Conservation (phyloP, 257 asterid genomes). For the Solanum arcanum region DNA sequence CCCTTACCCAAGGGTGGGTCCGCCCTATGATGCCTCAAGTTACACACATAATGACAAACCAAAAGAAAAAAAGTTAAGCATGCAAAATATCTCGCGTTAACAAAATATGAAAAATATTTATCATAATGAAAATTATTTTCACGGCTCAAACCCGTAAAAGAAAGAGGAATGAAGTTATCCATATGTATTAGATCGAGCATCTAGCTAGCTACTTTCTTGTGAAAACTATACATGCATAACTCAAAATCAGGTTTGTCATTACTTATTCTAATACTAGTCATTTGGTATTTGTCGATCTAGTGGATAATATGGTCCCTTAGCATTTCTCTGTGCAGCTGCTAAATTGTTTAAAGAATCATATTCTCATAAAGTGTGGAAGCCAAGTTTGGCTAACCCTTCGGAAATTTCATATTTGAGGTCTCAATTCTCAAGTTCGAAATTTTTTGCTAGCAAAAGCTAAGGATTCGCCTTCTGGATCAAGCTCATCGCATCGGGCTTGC, state of each 20-base stretch:
- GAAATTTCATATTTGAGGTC: no score
- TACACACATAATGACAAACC: no score
- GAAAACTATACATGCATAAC: neutral
- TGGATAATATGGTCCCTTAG: neutral
- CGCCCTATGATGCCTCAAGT: no score
- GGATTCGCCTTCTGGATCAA: no score
- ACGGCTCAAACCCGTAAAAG: neutral
- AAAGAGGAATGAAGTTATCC: neutral
- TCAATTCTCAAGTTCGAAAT: no score
- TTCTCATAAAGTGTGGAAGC: neutral
- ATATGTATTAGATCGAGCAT: neutral
- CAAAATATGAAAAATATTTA: neutral
- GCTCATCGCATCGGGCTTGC: no score
- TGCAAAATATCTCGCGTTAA: neutral
- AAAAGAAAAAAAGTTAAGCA: no score
- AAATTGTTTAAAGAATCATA: neutral
- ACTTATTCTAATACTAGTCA: neutral
- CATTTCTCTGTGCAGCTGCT: neutral
- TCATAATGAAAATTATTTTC: neutral
- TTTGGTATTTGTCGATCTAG: neutral
- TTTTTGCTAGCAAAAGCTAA: no score
- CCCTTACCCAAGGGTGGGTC: no score
- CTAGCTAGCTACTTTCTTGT: neutral
- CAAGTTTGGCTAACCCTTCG: neutral
- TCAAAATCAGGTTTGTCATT: neutral